Evolutionary conservation across 768 basidiomycete genomes (phyloP), one percentile per base, ranked within the genome.

Genomic region (Suillus luteus): DNA sequence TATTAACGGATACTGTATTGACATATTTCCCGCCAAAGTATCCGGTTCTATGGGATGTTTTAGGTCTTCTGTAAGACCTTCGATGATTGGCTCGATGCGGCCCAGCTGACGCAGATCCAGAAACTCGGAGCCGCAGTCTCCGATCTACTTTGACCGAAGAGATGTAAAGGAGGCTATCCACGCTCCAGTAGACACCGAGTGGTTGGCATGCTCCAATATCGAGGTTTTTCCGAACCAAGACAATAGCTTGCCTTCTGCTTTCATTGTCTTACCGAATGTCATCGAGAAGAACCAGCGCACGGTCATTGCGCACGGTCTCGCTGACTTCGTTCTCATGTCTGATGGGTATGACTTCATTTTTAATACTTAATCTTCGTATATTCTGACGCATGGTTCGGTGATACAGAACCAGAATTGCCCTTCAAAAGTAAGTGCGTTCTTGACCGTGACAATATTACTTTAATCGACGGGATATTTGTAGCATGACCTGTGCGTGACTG

Each of bases 11-110:
- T n/a, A n/a, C 33, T 48, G 22, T 55, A 35, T 60, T 68, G 14
- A 69, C 40, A 5, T 46, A n/a, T 10, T 49, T 11, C 35, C 14
- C 17, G 19, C 5, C 31, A 15, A 51, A 80, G 67, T 90, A 78
- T 74, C 91, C 90, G 0, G 79, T 88, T 54, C 76, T 87, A 12
- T 92, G 89, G 90, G 90, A 92, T 64, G 89, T 91, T 7, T 86
- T 91, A 44, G 90, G 90, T 27, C 91, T 89, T 81, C 89, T 90
- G 86, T 89, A 69, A 37, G 85, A 71, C 5, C 14, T 38, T 58
- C 60, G 35, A 22, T 3, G 11, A 52, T n/a, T 2, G 33, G 17
- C 17, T 54, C 24, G 54, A 51, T 24, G 14, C 24, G 27, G 37
- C 11, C 19, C 46, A 70, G 10, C 44, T 4, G n/a, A 24, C 2